Evolutionary conservation across 257 asterid genomes (phyloP).

Genomic region (Solanum chiquidenum): DNA sequence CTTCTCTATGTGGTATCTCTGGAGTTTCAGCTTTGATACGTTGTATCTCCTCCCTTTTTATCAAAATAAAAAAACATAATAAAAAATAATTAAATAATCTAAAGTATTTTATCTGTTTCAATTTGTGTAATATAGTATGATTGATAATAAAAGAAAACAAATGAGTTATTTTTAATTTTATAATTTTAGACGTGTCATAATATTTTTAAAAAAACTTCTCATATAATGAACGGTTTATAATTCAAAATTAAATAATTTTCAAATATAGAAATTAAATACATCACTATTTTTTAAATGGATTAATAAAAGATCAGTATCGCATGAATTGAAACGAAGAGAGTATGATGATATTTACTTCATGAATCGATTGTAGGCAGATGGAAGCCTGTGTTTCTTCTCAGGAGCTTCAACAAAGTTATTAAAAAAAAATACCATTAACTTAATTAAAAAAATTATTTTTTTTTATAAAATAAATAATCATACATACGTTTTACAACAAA

Average conservation of each 20-base stretch:
- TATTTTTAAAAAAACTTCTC: too few relatives aligned
- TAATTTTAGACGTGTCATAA: background rate
- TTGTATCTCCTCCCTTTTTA: constrained; percentile 82
- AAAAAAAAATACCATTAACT: background rate
- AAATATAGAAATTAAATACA: background rate
- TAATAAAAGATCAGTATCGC: background rate
- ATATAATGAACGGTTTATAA: background rate
- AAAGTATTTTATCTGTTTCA: too few relatives aligned
- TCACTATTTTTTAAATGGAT: fast-evolving
- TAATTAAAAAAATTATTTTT: background rate
- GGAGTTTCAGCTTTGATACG: constrained; percentile 90
- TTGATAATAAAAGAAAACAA: too few relatives aligned
- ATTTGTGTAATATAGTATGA: background rate
- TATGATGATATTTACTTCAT: constrained; percentile 43
- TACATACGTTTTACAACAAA: constrained; percentile 95
- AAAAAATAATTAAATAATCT: background rate
- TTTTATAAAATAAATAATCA: background rate
- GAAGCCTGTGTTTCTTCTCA: constrained; percentile 95
- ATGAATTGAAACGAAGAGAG: background rate
- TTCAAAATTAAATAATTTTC: too few relatives aligned
- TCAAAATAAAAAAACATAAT: background rate
- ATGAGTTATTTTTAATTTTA: too few relatives aligned
- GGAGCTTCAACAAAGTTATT: constrained; percentile 43
- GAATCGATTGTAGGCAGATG: constrained; percentile 97
- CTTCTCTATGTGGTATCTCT: constrained; percentile 96